These are phyloP conservation scores for Erythrophleum fordii DNA, from an alignment of 306 rosid genomes.

Conservation along the genomic window DNA sequence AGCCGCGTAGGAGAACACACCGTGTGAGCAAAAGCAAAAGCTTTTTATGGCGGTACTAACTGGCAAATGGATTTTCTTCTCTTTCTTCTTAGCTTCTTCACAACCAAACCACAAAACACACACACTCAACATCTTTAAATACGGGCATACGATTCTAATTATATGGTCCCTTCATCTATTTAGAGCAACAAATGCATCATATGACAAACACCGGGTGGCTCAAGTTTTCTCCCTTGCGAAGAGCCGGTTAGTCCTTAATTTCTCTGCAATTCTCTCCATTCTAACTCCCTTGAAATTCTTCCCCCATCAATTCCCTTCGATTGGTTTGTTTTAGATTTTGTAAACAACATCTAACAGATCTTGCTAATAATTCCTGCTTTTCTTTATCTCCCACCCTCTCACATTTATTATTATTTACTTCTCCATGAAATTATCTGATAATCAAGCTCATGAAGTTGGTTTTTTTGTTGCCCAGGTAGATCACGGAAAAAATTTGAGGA, in stretches of 20 bases:
- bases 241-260: conserved; percentile 39
- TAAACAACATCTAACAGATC: background rate
- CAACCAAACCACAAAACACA: background rate
- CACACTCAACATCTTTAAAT: background rate
- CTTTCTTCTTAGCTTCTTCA: conserved; percentile 30
- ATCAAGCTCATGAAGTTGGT: background rate
- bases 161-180: background rate
- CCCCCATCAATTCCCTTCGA: background rate
- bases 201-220: conserved; percentile 52
- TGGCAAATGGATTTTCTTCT: conserved; percentile 60
- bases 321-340: background rate
- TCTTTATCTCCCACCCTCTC: background rate
- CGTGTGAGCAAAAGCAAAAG: background rate
- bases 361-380: background rate
- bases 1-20: conserved; percentile 51
- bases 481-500: conserved; percentile 44
- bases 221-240: conserved; percentile 27
- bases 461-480: conserved; percentile 50
- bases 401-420: too few species aligned
- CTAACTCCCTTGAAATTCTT: too few species aligned
- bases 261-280: background rate
- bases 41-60: conserved; percentile 42
- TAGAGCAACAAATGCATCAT: background rate
- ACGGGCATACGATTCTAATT: background rate
- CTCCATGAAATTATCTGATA: background rate